Percentiles rank a stretch among this genome's conserved stretches.
Conservation (phyloP, 345 rosid species). For the Salix udensis region DNA sequence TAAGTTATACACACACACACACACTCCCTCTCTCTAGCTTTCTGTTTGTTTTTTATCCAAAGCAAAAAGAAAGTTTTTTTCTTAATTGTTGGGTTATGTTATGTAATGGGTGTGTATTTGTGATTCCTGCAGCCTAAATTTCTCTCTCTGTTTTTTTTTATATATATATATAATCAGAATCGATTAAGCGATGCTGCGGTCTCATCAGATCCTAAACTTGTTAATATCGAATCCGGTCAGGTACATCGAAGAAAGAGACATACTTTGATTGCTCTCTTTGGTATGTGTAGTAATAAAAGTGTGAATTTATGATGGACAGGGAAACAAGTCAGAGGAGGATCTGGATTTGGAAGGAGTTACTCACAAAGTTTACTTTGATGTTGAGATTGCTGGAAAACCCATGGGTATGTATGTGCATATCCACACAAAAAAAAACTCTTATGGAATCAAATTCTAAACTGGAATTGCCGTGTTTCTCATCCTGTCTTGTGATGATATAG, state of each 20-base stretch:
- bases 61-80: neutral
- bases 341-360: constrained; percentile 23
- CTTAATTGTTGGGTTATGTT: neutral
- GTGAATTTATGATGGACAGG: constrained; percentile 1
- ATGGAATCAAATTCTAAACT: neutral
- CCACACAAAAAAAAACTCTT: neutral
- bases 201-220: constrained; percentile 35
- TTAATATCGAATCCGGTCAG: constrained; percentile 25
- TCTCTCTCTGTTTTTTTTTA: neutral
- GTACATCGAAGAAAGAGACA: constrained; percentile 10
- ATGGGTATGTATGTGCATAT: constrained; percentile 6
- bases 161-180: constrained; percentile 43
- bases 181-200: constrained; percentile 49
- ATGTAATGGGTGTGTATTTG: neutral
- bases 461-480: too few species aligned
- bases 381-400: constrained; percentile 22
- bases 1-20: neutral
- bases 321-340: constrained; percentile 1
- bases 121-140: neutral
- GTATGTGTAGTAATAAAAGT: neutral
- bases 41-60: neutral
- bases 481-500: neutral
- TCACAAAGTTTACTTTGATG: constrained; percentile 26
- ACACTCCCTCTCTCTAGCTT: neutral
- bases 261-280: neutral